Conservation (phyloP, 108 stramenopile species). For the Stephanodiscus triporus region DNA sequence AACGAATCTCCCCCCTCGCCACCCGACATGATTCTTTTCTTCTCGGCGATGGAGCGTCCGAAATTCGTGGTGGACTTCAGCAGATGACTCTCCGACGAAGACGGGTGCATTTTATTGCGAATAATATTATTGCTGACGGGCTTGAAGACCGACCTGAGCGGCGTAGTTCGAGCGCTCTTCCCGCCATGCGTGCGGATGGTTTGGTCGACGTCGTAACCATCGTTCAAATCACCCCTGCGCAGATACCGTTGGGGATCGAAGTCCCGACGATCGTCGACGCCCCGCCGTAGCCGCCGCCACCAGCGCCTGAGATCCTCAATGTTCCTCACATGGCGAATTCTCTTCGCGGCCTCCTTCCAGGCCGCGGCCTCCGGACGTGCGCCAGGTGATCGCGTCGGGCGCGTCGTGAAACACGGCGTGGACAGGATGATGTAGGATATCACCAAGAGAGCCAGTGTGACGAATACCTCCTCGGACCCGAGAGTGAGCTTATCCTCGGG, state of each 20-base stretch:
- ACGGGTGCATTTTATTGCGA: constrained; percentile 4
- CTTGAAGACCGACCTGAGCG: constrained; percentile 6
- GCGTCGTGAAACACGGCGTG: constrained; percentile 19
- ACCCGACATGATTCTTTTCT: constrained; percentile 2
- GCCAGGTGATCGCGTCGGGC: not conserved
- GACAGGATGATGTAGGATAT: constrained; percentile 27
- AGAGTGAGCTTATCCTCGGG: constrained; percentile 21
- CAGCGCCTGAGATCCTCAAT: not conserved
- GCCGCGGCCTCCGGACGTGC: not conserved
- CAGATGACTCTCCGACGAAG: constrained; percentile 16
- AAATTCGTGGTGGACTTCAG: not conserved
- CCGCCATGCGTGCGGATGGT: constrained; percentile 12
- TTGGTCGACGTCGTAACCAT: not conserved
- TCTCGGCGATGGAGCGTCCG: constrained; percentile 3
- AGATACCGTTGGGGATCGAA: constrained; percentile 11
- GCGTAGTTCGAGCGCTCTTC: not conserved
- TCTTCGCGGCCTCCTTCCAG: not conserved
- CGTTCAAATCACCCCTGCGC: not conserved
- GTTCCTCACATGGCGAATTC: not conserved
- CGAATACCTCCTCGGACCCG: constrained; percentile 26
- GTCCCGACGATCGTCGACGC: not conserved
- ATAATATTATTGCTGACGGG: not conserved
- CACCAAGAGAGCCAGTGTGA: constrained; percentile 18
- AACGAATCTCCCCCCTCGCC: constrained; percentile 8
- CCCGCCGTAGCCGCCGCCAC: not conserved